Base-by-base conservation (phyloP, 345 rosid genomes). In the Schrenkiella parvula region DNA sequence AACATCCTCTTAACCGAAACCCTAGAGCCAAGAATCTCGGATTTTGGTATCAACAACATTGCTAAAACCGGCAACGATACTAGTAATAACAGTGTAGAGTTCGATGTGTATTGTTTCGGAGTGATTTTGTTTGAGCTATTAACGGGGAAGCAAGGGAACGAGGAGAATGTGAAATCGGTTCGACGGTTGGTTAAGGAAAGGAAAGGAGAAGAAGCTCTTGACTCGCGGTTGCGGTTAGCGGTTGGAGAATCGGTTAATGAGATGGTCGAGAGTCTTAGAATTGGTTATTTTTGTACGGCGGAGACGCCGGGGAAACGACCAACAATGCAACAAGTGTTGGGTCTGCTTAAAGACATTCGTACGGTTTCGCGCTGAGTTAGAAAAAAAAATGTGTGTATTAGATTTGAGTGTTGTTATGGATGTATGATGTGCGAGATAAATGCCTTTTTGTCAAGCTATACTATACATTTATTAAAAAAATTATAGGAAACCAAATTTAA, bases 271-370 rank as follows among this genome's bases (percentile, higher is more conserved):
- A 83, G 89, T 66, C 89, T 93, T 59, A 85, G 92, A 41, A 89
- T 91, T 11, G 91, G 87, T 26, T 93, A 85, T 63, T 64, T 93
- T 35, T 91, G 98, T 43, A 93, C 97, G 74, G 97, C 96, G 3
- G 97, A 93, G 75, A 51, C 76, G 13, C 80, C 96, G 0, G 84
- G 67, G 25, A 93, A 93, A 78, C 79, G 98, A 48, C 97, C 97
- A 62, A 87, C 89, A 15, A 91, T 93, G 93, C 98, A 91, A 57
- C 98, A 93, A 42, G 95, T 93, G 4, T 62, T 93, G 17, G 98
- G 97, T 7, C 79, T 88, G 60, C 95, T 93, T 28, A 91, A 93
- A 71, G 97, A 91, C 81, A 78, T 89, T 8, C 90, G 80, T 32
- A 78, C 87, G 22, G 68, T 60, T 64, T 77, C 77, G 0, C 29